Conservation (phyloP, 257 asterid genomes). For the Solanum pinnatisectum region DNA sequence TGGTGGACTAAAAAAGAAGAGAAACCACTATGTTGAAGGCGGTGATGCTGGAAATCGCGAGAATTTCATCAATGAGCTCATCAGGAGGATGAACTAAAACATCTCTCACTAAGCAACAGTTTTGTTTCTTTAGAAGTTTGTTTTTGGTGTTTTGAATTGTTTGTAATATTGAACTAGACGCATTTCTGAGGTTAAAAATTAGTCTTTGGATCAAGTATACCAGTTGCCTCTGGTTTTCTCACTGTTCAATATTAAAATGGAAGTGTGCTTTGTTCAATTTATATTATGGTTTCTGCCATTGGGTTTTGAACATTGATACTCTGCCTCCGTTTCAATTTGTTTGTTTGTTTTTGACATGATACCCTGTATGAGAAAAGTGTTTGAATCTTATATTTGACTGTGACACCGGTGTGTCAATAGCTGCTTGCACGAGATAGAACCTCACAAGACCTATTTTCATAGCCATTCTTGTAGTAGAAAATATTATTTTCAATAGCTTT, state of each 20-base stretch:
- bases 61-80: conserved; percentile 46
- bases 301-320: not conserved
- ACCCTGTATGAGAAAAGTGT: too few species aligned
- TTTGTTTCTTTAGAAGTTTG: not conserved
- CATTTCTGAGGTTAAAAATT: not conserved
- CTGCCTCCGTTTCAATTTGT: too few species aligned
- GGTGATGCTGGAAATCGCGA: conserved; percentile 60
- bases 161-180: not conserved
- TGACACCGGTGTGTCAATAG: too few species aligned
- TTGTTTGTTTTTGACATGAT: not conserved
- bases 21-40: conserved; percentile 58
- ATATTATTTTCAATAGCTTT: too few species aligned
- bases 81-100: conserved; percentile 44
- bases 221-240: not conserved
- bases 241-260: not conserved
- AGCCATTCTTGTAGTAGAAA: too few species aligned
- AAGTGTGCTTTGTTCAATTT: not conserved
- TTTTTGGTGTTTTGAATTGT: not conserved
- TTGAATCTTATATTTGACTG: too few species aligned
- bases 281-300: not conserved
- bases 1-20: conserved; percentile 51
- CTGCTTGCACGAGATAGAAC: too few species aligned
- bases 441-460: too few species aligned
- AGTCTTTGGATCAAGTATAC: not conserved
- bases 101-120: not conserved